Evolutionary conservation across 2,329 filamentous ascomycete species (phyloP).

Genomic region (Coniosporium tulheliwenetii): DNA sequence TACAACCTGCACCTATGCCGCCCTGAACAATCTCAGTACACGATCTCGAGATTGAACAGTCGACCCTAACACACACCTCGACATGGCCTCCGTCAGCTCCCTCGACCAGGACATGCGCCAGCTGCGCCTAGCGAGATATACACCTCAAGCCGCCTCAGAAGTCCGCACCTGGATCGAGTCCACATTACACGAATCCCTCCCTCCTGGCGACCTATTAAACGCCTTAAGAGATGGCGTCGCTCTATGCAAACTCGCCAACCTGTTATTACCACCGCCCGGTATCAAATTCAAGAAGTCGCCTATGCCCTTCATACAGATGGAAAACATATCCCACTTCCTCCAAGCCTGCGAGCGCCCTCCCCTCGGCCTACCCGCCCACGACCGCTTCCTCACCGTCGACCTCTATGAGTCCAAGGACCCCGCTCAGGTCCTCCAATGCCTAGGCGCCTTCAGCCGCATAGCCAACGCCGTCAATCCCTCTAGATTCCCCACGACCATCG

Average conservation of each 20-base stretch:
- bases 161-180: slow-evolving; percentile 74
- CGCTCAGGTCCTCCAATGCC: slow-evolving; percentile 84
- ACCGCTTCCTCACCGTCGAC: slow-evolving; percentile 93
- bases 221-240: slow-evolving; percentile 79
- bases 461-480: slow-evolving; percentile 61
- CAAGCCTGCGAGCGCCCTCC: slow-evolving; percentile 73
- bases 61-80: neutral
- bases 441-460: slow-evolving; percentile 79
- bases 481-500: slow-evolving; percentile 61
- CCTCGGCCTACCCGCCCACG: slow-evolving; percentile 77
- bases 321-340: slow-evolving; percentile 95
- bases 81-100: slow-evolving; percentile 85
- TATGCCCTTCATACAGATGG: slow-evolving; percentile 99
- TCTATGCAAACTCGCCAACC: slow-evolving; percentile 80
- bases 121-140: slow-evolving; percentile 85
- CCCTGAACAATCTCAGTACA: too few species aligned
- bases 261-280: slow-evolving; percentile 58
- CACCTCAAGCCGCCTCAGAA: slow-evolving; percentile 76
- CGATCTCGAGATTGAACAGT: too few species aligned
- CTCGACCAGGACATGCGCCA: slow-evolving; percentile 92
- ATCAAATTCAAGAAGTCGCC: slow-evolving; percentile 80
- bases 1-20: too few species aligned
- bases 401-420: slow-evolving; percentile 92
- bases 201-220: slow-evolving; percentile 64
- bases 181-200: slow-evolving; percentile 56